Evolutionary conservation across 2,329 filamentous ascomycete species (phyloP).

Genomic region (Paecilomyces fulvus): DNA sequence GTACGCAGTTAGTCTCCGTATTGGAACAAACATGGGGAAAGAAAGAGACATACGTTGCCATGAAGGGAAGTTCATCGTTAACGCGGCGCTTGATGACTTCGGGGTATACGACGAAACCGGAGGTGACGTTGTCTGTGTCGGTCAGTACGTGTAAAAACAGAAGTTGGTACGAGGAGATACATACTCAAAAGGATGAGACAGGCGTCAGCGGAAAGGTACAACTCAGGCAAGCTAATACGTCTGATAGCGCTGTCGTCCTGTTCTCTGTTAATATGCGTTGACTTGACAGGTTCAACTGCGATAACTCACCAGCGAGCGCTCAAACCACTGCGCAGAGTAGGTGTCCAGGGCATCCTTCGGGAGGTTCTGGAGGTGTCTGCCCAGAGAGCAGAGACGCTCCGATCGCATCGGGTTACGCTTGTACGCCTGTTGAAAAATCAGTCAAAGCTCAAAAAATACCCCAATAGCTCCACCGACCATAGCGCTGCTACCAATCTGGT

Average conservation of each 20-base stretch:
- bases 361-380: conserved; percentile 47
- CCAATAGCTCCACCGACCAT: conserved; percentile 30
- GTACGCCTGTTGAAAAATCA: conserved; percentile 48
- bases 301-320: conserved; percentile 52
- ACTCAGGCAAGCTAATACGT: conserved; percentile 53
- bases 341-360: conserved; percentile 55
- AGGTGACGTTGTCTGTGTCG: conserved; percentile 58
- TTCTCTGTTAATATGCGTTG: not conserved
- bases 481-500: conserved; percentile 64
- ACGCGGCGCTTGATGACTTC: conserved; percentile 60
- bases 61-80: conserved; percentile 75
- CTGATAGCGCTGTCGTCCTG: conserved; percentile 30
- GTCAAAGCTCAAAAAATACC: conserved; percentile 7
- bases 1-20: not conserved
- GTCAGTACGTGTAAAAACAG: conserved; percentile 55
- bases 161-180: conserved; percentile 35
- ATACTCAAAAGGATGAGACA: conserved; percentile 32
- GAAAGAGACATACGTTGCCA: conserved; percentile 53
- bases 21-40: not conserved
- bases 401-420: conserved; percentile 53
- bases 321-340: conserved; percentile 65
- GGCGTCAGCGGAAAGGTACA: conserved; percentile 60
- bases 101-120: conserved; percentile 71
- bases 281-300: not conserved
- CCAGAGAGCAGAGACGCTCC: conserved; percentile 53